phyloP scores from a whole-genome alignment of 306 rosid species.

The Rosa chinensis region DNA sequence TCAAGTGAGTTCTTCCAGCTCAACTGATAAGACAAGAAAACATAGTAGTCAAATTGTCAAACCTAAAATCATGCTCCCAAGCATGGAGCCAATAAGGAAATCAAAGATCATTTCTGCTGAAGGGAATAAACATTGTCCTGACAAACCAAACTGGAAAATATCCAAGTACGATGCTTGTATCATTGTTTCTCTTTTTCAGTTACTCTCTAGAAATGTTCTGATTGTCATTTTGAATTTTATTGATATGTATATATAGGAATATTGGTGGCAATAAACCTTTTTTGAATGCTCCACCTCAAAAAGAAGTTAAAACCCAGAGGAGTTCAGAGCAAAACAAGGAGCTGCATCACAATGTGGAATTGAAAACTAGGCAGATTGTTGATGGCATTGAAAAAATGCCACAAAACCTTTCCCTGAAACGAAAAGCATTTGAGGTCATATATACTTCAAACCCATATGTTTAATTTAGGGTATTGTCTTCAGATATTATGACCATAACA shows the following conservation, averaged over 20 bases:
- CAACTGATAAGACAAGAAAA: conserved; percentile 38
- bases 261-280: conserved; percentile 36
- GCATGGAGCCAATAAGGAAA: conserved; percentile 37
- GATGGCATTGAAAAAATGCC: conserved; percentile 44
- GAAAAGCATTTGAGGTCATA: conserved; percentile 65
- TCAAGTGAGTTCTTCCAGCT: conserved; percentile 43
- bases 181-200: conserved; percentile 17
- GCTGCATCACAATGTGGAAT: conserved; percentile 30
- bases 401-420: conserved; percentile 45
- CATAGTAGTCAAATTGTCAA: conserved; percentile 35
- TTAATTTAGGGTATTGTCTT: conserved; percentile 3
- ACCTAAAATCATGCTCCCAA: conserved; percentile 37
- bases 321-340: conserved; percentile 36
- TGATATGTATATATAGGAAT: conserved; percentile 35
- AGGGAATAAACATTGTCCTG: conserved; percentile 45
- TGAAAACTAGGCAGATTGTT: conserved; percentile 34
- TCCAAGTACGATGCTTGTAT: conserved; percentile 42
- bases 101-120: conserved; percentile 41
- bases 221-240: conserved; percentile 22
- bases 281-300: conserved; percentile 39
- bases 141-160: conserved; percentile 44
- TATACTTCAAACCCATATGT: not conserved
- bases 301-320: conserved; percentile 30
- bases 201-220: conserved; percentile 8
- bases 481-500: conserved; percentile 8